Evolutionary conservation across 768 basidiomycete genomes (phyloP), one percentile per base, ranked within the genome.

Genomic region (Obba rivulosa): DNA sequence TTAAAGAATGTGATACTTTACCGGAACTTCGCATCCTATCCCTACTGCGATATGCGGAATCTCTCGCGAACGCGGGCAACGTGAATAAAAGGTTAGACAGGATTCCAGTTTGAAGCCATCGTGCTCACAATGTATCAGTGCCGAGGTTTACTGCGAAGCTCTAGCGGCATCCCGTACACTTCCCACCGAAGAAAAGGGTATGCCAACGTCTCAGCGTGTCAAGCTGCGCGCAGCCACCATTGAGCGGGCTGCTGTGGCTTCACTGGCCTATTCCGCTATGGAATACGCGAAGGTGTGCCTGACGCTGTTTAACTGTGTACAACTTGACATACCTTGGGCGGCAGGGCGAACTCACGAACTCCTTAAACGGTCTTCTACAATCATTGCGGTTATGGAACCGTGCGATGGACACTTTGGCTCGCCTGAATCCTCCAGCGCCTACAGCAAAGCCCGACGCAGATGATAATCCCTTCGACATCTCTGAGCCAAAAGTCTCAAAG

Each of bases 351-450:
- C 66, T 78, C 0, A 68, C 76, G 0, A 67, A 71, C 4, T 76
- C 82, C 2, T 58, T 91, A 14, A 70, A 76, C 39, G 75, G 75
- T 17, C 68, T 85, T 52, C 67, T 87, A 11, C 86, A 87, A 53
- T 79, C 86, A 0, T 71, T 92, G 43, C 80, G 90, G 16, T 66
- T 93, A 2, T 91, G 85, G 81, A 88, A 87, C 60, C 80, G 87
- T 22, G 89, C 91, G 3, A 66, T 81, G 13, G 89, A 90, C 18
- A 76, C 77, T 0, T 62, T 91, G 0, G 64, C 77, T 5, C 81
- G 87, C 24, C 69, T 90, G 4, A 69, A 65, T n/a, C 76, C 76
- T 16, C 54, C 59, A 14, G 55, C 53, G 9, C 34, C 65, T 1
- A 24, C 64, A 50, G 55, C 35, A 57, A 65, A 41, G 46, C 61